These are phyloP conservation scores for Rhodotorula graminis DNA, from an alignment of 768 basidiomycete species.

Conservation along the genomic window DNA sequence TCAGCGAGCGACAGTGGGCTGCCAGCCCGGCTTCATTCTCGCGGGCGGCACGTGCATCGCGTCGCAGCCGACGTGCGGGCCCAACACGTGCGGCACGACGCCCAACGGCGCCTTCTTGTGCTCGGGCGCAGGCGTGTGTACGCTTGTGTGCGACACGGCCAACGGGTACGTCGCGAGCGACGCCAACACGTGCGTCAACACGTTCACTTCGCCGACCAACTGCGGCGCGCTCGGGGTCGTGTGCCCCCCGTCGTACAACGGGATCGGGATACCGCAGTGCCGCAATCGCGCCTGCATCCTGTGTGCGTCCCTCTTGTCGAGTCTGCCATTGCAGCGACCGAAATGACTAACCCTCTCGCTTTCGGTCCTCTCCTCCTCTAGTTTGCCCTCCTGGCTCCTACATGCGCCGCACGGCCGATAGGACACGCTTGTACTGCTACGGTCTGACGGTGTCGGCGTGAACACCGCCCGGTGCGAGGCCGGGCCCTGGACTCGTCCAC, in stretches of 20 bases:
- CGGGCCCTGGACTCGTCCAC: too few relatives aligned
- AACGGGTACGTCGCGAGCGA: neutral
- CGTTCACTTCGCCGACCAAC: slow-evolving; percentile 12
- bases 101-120: slow-evolving; percentile 21
- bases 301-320: neutral
- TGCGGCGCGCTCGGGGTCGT: slow-evolving; percentile 28
- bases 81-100: slow-evolving; percentile 8
- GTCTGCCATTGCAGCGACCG: too few relatives aligned
- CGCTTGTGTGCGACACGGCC: slow-evolving; percentile 5
- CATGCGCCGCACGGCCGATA: too few relatives aligned
- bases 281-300: slow-evolving; percentile 13
- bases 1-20: neutral
- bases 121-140: slow-evolving; percentile 16
- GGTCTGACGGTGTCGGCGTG: too few relatives aligned
- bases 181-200: neutral
- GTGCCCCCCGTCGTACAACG: slow-evolving; percentile 35
- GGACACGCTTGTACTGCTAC: too few relatives aligned
- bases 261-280: slow-evolving; percentile 15
- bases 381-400: too few relatives aligned
- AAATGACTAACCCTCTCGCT: too few relatives aligned
- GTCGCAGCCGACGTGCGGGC: slow-evolving; percentile 8
- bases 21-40: slow-evolving; percentile 14
- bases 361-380: too few relatives aligned
- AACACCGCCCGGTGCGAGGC: too few relatives aligned
- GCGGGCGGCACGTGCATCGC: slow-evolving; percentile 19